A percentile compares a stretch with the other conserved stretches of the same genome.
phyloP scores from a whole-genome alignment of 176 grass and related monocot genomes.

The Zoysia japonica region DNA sequence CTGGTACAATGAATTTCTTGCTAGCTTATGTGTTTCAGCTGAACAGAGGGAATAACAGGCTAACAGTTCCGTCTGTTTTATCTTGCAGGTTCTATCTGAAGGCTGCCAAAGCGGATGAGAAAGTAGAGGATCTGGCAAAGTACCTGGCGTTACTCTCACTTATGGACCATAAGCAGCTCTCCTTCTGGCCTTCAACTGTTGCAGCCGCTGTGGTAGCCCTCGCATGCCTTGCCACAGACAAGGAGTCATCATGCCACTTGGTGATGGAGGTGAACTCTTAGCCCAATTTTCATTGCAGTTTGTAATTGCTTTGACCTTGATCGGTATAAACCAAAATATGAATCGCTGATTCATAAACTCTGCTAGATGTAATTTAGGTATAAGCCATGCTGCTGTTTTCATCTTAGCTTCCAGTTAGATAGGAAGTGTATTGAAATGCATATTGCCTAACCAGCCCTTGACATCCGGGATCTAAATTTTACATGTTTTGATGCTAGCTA shows the following conservation, averaged over 20 bases:
- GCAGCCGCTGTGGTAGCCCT: slow-evolving; percentile 80
- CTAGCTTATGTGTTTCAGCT: background rate
- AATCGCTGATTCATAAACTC: slow-evolving; percentile 10
- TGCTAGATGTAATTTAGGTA: slow-evolving; percentile 14
- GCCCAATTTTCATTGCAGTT: background rate
- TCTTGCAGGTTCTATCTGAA: slow-evolving; percentile 91
- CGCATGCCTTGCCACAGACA: slow-evolving; percentile 69
- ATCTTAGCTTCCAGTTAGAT: background rate
- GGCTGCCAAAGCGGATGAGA: slow-evolving; percentile 66
- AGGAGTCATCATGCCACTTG: slow-evolving; percentile 52
- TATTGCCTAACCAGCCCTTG: background rate
- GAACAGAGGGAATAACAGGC: background rate
- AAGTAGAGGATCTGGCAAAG: slow-evolving; percentile 57
- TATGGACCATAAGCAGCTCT: slow-evolving; percentile 77
- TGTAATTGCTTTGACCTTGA: background rate
- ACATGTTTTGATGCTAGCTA: background rate
- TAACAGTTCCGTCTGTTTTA: slow-evolving; percentile 15
- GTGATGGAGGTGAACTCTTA: slow-evolving; percentile 71
- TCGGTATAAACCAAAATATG: background rate
- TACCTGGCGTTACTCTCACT: slow-evolving; percentile 64
- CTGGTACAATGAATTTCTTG: slow-evolving; percentile 46
- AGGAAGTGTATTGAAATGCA: background rate
- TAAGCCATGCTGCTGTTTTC: background rate
- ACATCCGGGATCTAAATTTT: too few relatives aligned
- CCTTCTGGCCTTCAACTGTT: slow-evolving; percentile 84